Evolutionary conservation across 805 yeast genomes (phyloP).

Genomic region (Ogataea trehalophila): DNA sequence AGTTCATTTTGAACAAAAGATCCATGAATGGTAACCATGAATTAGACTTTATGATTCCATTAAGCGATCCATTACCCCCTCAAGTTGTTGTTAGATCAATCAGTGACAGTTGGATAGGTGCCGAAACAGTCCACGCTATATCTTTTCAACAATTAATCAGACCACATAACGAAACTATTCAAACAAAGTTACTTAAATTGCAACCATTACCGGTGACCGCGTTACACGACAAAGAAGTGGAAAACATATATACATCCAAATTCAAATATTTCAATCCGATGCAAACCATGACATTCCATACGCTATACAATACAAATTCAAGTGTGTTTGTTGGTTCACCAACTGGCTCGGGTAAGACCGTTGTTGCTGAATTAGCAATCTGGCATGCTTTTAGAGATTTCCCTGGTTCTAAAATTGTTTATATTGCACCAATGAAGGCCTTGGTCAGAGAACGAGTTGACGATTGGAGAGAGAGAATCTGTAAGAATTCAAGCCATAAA

Average conservation of each 20-base stretch:
- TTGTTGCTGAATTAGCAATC: slow-evolving; percentile 93
- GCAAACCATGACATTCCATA: slow-evolving; percentile 96
- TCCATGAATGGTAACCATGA: slow-evolving; percentile 55
- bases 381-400: slow-evolving; percentile 90
- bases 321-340: slow-evolving; percentile 95
- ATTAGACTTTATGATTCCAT: slow-evolving; percentile 89
- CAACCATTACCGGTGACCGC: slow-evolving; percentile 88
- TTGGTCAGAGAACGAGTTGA: slow-evolving; percentile 78
- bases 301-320: slow-evolving; percentile 72
- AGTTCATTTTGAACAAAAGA: slow-evolving; percentile 59
- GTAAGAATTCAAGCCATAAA: slow-evolving; percentile 40
- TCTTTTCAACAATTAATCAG: slow-evolving; percentile 87
- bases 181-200: slow-evolving; percentile 71
- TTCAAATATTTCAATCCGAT: slow-evolving; percentile 93
- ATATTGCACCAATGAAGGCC: slow-evolving; percentile 89
- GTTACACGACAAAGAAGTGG: slow-evolving; percentile 60
- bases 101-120: slow-evolving; percentile 87
- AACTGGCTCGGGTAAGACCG: slow-evolving; percentile 97
- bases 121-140: slow-evolving; percentile 69
- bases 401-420: slow-evolving; percentile 77
- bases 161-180: slow-evolving; percentile 82
- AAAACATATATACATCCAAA: slow-evolving; percentile 57
- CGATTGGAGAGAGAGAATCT: slow-evolving; percentile 63
- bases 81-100: slow-evolving; percentile 76
- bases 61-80: slow-evolving; percentile 83